phyloP scores from a whole-genome alignment of 768 basidiomycete genomes.

The Suillus americanus region DNA sequence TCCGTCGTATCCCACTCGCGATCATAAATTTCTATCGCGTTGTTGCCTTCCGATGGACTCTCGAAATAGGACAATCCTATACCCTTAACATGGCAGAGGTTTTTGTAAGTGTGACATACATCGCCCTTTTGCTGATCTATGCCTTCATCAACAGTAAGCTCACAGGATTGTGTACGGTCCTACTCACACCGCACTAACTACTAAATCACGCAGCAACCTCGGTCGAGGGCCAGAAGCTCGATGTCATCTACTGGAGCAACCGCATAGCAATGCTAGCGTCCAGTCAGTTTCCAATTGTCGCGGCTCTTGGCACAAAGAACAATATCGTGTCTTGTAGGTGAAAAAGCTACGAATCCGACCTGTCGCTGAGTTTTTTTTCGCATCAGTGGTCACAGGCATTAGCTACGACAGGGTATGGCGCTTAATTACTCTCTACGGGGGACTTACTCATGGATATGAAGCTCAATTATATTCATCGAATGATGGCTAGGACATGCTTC shows the following conservation, averaged over 20 bases:
- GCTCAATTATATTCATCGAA: constrained; percentile 48
- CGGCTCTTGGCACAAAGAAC: constrained; percentile 49
- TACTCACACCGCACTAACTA: not conserved
- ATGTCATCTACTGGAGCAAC: constrained; percentile 26
- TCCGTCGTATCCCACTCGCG: constrained; percentile 37
- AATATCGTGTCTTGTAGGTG: constrained; percentile 41
- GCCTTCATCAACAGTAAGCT: constrained; percentile 44
- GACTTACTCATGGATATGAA: constrained; percentile 12
- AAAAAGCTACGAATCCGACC: not conserved
- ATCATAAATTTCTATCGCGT: constrained; percentile 45
- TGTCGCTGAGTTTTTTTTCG: not conserved
- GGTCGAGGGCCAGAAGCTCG: constrained; percentile 2
- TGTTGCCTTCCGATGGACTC: constrained; percentile 46
- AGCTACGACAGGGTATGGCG: constrained; percentile 26
- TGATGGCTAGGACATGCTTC: constrained; percentile 46
- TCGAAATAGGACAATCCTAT: constrained; percentile 42
- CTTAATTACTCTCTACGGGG: not conserved
- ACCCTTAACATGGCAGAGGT: constrained; percentile 42
- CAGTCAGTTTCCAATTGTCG: constrained; percentile 42
- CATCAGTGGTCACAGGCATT: constrained; percentile 27
- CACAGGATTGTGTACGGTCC: constrained; percentile 13
- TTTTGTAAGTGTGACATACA: constrained; percentile 45
- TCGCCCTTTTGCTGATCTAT: constrained; percentile 43
- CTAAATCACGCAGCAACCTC: constrained; percentile 5
- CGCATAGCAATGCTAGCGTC: constrained; percentile 33